These are phyloP conservation scores for Ceratobasidium papillatum DNA, from an alignment of 1,284 basidiomycete genomes.

Conservation along the genomic window DNA sequence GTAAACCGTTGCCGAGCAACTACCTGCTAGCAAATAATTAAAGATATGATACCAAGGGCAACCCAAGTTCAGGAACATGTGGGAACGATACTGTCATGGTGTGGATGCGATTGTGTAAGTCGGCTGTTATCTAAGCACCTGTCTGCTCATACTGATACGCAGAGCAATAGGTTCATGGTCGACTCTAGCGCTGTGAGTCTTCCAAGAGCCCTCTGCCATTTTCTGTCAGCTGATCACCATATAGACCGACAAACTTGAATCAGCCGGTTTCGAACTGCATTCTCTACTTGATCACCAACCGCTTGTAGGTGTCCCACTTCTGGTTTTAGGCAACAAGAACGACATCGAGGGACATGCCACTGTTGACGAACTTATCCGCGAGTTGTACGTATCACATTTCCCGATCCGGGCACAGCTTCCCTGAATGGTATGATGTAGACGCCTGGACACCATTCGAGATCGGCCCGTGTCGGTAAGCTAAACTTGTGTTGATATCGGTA, in stretches of 20 bases:
- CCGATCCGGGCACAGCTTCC: constrained; percentile 27
- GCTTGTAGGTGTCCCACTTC: constrained; percentile 81
- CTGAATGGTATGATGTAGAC: constrained; percentile 36
- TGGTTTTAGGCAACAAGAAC: constrained; percentile 97
- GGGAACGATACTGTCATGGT: constrained; percentile 95
- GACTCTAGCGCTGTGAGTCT: constrained; percentile 80
- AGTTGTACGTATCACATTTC: constrained; percentile 66
- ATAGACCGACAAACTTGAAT: constrained; percentile 82
- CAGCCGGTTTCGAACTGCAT: constrained; percentile 90
- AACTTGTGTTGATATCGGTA: constrained; percentile 10
- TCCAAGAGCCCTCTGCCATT: background rate
- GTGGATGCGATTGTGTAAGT: constrained; percentile 93
- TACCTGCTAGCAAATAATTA: constrained; percentile 17
- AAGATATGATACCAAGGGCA: constrained; percentile 64
- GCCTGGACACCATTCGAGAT: constrained; percentile 46
- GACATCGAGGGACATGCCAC: constrained; percentile 82
- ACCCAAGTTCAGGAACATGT: constrained; percentile 89
- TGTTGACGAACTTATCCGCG: constrained; percentile 86
- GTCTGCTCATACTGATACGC: constrained; percentile 41
- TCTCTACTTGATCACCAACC: constrained; percentile 80
- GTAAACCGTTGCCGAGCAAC: constrained; percentile 53
- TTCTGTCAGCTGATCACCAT: constrained; percentile 25
- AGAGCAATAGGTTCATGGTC: constrained; percentile 78
- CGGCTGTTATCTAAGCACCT: constrained; percentile 37
- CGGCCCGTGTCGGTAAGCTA: constrained; percentile 82